Percentiles rank a stretch among this genome's conserved stretches.
These are phyloP conservation scores for Aspergillus intermedius DNA, from an alignment of 2,329 filamentous ascomycete genomes.

Conservation along the genomic window DNA sequence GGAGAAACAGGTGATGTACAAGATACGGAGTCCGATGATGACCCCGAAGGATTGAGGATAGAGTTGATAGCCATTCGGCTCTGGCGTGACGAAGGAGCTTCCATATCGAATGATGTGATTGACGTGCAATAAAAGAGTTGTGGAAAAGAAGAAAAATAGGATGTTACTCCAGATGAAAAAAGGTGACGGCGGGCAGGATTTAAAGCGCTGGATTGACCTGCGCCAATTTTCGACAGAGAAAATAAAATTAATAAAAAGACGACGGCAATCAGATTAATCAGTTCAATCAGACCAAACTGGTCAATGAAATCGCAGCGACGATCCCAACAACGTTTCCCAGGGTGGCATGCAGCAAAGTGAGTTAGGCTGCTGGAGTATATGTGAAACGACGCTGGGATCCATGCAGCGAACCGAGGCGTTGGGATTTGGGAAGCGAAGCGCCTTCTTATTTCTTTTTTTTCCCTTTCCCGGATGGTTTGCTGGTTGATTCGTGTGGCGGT, in stretches of 20 bases:
- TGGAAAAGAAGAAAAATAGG: neutral
- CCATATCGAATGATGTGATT: constrained; percentile 1
- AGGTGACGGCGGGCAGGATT: neutral
- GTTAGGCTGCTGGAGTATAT: neutral
- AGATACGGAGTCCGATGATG: constrained; percentile 19
- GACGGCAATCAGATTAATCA: neutral
- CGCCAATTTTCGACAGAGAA: neutral
- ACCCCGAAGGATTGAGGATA: constrained; percentile 24
- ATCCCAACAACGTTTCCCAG: neutral
- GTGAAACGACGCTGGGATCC: constrained; percentile 6
- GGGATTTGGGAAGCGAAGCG: constrained; percentile 2
- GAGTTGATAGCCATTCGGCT: constrained; percentile 30
- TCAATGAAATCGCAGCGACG: neutral
- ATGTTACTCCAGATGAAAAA: neutral
- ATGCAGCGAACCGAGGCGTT: constrained; percentile 20
- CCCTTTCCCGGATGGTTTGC: neutral
- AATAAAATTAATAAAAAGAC: neutral
- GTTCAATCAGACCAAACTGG: neutral
- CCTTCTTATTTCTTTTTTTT: too few species aligned
- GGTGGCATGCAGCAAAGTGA: neutral
- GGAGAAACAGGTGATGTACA: constrained; percentile 1
- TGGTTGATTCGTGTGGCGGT: neutral
- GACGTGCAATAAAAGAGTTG: neutral
- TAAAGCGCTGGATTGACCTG: neutral
- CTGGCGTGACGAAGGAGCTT: constrained; percentile 17